Base-by-base conservation (phyloP, 2,329 filamentous ascomycete genomes). In the Tolypocladium inflatum region DNA sequence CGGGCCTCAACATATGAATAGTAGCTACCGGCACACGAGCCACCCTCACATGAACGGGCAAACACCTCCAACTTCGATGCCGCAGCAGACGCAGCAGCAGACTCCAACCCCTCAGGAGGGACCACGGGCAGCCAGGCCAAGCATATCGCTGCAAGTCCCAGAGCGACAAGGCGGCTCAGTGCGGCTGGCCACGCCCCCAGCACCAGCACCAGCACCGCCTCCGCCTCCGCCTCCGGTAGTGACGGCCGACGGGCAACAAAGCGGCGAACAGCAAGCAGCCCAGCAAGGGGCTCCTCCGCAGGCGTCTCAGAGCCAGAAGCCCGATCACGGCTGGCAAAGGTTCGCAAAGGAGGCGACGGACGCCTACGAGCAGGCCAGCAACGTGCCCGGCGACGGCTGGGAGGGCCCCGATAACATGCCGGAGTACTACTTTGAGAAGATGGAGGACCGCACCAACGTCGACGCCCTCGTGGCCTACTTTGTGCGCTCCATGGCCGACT, bases 111-210 rank as follows among this genome's bases (percentile, higher is more conserved):
- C 60, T 2, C 55, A 58, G 23, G 61, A 66, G 6, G 61, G 57
- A 35, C 15, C 62, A 7, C 64, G 73, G 43, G 69, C 71, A 48
- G 60, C 65, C 15, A 66, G 73, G 19, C 74, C 74, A 4, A 74
- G 65, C 59, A 75, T 76, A 59, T 74, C 74, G 39, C 64, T 76
- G 6, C 73, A 74, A 42, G 73, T 75, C 3, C 74, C 74, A 0
- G 78, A 84, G 62, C 79, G 85, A 59, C 74, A 79, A 21, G 78
- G 83, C 1, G 84, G 84, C 1, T 77, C 81, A 3, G 83, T 88
- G 0, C 77, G 84, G 58, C 74, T 88, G 17, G 84, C 85, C 30
- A 88, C 85, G 10, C 80, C 56, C 8, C 80, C 48, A 4, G 48
- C 80, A 39, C 78, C 78, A 9, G 26, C 26, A 30, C 26, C n/a